Evolutionary conservation across 225 moss, liverwort and hornwort genomes (phyloP), one percentile per base, ranked within the genome.

Genomic region (Sphagnum contortum): DNA sequence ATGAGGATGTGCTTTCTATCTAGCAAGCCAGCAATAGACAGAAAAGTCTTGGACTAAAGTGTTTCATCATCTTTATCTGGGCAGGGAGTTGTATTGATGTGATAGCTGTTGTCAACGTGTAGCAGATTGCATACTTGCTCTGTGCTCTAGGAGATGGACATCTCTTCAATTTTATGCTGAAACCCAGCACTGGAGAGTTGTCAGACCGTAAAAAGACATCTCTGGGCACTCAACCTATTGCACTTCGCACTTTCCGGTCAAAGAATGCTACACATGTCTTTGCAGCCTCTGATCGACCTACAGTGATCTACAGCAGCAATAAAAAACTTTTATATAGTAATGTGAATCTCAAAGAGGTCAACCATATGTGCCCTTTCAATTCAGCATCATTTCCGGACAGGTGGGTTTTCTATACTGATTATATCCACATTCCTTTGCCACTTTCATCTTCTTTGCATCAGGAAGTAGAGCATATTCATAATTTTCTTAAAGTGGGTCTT

Each of bases 351-450:
- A 96, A 92, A 78, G 95, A 96, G 83, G 95, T 96, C 66, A 96
- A 92, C 66, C 92, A 96, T 65, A 92, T 96, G 95, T 96, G 95
- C 70, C 95, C 92, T 3, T 96, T 96, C 73, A 96, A 96, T 81
- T 96, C 95, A 45, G 92, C 95, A 70, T 92, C 95, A 70, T 96
- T 96, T 76, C 92, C 95, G 50, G 92, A 96, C 74, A 96, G 95
- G 95, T 96, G 69, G 48, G 13, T 70, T 60, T 66, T 55, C 48
- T 48, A 50, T 14, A 29, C 29, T 29, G 29, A 29, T 29, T 1
- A 29, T 29, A 29, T 29, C 29, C 29, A 29, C 8, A 6, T 67
- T 12, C 44, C 54, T 45, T 3, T 67, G 7, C 53, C 56, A n/a
- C 55, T 52, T 11, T 44, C 9, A 3, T 53, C 14, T 46, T 9